Evolutionary conservation across 2,329 filamentous ascomycete genomes (phyloP).

Genomic region (Zasmidium cellare): DNA sequence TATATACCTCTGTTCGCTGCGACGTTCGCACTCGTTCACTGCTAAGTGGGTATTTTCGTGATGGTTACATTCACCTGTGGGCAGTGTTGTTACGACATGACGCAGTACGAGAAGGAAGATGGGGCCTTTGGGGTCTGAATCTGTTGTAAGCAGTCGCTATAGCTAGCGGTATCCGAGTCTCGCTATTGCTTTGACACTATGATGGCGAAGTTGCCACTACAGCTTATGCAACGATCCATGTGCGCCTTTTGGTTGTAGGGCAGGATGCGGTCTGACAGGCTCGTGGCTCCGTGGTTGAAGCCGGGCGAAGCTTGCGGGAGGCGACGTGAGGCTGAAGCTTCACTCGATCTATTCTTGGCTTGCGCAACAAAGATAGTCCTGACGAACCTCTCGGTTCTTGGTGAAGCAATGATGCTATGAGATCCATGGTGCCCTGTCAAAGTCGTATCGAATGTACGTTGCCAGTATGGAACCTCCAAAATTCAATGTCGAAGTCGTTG

Average conservation of each 20-base stretch:
- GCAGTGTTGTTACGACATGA: not conserved
- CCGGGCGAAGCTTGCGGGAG: not conserved
- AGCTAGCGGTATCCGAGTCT: not conserved
- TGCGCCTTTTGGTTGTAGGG: no score
- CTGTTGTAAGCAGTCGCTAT: not conserved
- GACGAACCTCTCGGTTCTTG: not conserved
- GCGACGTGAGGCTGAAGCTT: not conserved
- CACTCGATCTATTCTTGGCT: not conserved
- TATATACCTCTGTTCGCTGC: not conserved
- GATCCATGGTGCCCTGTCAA: no score
- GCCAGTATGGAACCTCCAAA: no score
- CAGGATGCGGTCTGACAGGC: not conserved
- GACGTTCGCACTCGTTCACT: not conserved
- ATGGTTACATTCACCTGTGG: not conserved
- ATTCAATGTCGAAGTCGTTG: no score
- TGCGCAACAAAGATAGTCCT: not conserved
- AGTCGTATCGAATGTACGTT: no score
- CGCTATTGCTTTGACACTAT: not conserved
- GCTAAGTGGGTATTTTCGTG: not conserved
- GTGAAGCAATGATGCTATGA: not conserved
- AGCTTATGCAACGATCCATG: no score
- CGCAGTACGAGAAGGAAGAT: not conserved
- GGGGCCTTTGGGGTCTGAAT: not conserved
- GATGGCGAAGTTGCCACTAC: not conserved
- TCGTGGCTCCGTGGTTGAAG: not conserved